Evolutionary conservation across 2,329 filamentous ascomycete species (phyloP), one percentile per base, ranked within the genome.

Genomic region (Monosporascus sp.): DNA sequence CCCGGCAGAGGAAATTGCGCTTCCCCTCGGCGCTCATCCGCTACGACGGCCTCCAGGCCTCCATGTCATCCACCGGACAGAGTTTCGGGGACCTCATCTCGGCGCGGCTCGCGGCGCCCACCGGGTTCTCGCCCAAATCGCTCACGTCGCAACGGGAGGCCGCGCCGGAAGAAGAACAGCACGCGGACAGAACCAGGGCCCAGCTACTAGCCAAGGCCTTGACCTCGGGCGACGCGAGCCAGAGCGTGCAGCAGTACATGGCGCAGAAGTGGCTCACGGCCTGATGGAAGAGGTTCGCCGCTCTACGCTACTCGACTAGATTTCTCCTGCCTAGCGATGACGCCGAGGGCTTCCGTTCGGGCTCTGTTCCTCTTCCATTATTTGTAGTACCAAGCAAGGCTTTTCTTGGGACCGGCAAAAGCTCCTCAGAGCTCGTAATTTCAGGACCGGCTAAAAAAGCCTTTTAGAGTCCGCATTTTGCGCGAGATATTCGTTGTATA

Each of bases 21-120:
- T 72, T 84, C 18, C 82, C 83, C 2, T 84, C 80, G 1, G 84
- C 85, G 82, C 72, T 84, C 55, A 83, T 85, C 63, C 75, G 73
- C 27, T 70, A 76, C 37, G 80, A 83, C 60, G 72, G 72, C 5
- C 65, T 81, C 9, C 72, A 80, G 69, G 71, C 73, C 2, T 70
- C 68, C 75, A 73, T 51, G 69, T 72, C 6, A 64, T 69, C 48
- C 68, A 69, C 6, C 67, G 73, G 49, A 31, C 27, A 31, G 27
- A 31, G 9, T 31, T 31, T 31, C 27, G 27, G 27, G 27, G 27
- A 31, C 27, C 11, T 31, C 27, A 2, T 31, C n/a, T 73, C 74
- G 3, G 68, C 71, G 18, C 70, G 69, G 48, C 54, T 61, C 15
- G 65, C 69, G 3, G 61, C 69, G 14, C 68, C 73, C 6, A 60